Base-by-base conservation (phyloP, 1,284 basidiomycete genomes). In the Ganoderma resinaceum region DNA sequence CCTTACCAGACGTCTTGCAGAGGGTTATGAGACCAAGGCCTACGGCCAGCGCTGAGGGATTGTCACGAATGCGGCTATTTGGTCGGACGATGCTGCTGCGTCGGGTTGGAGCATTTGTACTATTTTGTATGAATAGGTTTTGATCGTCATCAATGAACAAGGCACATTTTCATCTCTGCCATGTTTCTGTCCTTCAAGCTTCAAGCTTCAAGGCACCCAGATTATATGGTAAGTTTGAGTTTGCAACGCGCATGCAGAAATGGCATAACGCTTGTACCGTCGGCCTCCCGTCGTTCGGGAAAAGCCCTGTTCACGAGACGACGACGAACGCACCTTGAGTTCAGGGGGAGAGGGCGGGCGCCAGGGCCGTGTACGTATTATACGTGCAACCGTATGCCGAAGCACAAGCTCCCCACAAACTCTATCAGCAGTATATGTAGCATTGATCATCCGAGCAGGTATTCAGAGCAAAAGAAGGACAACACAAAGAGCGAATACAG, bases 11-110 rank as follows among this genome's bases (percentile, higher is more conserved):
- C 42, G 59, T 33, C 38, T 29, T 53, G 77, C 62, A 73, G 84
- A 82, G 73, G 85, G 85, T 74, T 91, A 89, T 78, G 89, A 87
- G 81, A 87, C 87, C 74, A 88, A 85, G 77, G 89, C 91, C 75
- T 92, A 76, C 65, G 75, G 75, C 55, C 73, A 74, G 66, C 75
- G 73, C 66, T 63, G 69, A 63, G 52, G 37, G 11, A 33, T 0
- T 33, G 20, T 58, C 31, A 11, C 9, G 20, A 16, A 16, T 55
- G 62, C 40, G 3, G 9, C 35, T 20, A 40, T 33, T 40, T 49
- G 26, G 40, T 52, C 62, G 57, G 46, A 57, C 38, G 46, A 20
- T 61, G 58, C 58, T 62, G 35, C 9, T 38, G 57, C 58, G 6
- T 35, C 23, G 37, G 40, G 37, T 40, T 18, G 23, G 4, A 60